Base-by-base conservation (phyloP, 1,284 basidiomycete genomes). In the Singerocomus inundabilis region DNA sequence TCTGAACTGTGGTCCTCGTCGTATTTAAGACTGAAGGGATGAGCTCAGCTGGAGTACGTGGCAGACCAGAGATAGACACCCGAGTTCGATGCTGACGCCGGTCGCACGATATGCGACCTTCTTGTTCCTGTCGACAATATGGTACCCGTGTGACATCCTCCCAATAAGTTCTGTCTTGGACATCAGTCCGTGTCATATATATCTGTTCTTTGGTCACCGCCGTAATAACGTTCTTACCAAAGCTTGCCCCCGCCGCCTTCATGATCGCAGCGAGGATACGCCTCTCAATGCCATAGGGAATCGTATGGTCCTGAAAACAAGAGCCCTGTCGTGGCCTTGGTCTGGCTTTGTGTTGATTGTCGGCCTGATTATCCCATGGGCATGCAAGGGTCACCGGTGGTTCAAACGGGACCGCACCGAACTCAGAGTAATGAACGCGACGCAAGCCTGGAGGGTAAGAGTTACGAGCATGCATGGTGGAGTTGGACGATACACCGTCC, bases 141-240 rank as follows among this genome's bases (percentile, higher is more conserved):
- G 26, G 21, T 21, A 6, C 32, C 18, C 31, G 29, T 12, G 42
- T 42, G 6, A 42, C 33, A 15, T 46, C 44, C 41, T 46, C 30
- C 32, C 11, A 26, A 30, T 29, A 30, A 13, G n/a, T 18, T 13
- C 16, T 30, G 29, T 54, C 62, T 63, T 37, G 28, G 24, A 39
- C 11, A 4, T 31, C 21, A 21, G 21, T 21, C n/a, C n/a, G n/a
- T n/a, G n/a, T 13, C 16, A 12, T 25, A 11, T 15, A 13, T 41
- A 35, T 59, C 16, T 13, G 35, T n/a, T n/a, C 10, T 28, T 33
- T 21, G 30, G n/a, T 30, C 9, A 39, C 25, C 33, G 5, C 34
- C 37, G 34, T 16, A 21, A 26, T 21, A 32, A 40, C 25, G 26
- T 21, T 15, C 45, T 5, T 16, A 63, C 58, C 41, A 12, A 26